Percentiles rank a stretch among this genome's conserved stretches.
phyloP scores from a whole-genome alignment of 441 rosid species.

The Adansonia madagascariensis region DNA sequence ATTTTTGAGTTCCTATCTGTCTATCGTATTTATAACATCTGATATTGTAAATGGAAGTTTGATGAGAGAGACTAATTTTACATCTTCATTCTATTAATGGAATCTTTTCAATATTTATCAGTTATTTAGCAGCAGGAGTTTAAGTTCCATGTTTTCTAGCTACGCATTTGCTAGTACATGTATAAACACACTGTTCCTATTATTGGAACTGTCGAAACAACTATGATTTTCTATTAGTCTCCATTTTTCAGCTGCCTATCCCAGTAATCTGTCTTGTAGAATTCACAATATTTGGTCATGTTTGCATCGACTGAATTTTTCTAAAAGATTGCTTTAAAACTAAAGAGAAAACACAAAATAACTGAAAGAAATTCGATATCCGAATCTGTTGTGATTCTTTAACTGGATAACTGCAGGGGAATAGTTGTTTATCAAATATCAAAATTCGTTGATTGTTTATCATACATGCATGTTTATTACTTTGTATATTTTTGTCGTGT shows the following conservation, averaged over 20 bases:
- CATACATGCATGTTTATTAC: conserved; percentile 9
- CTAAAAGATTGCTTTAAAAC: background rate
- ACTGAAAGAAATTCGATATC: background rate
- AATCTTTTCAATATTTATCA: background rate
- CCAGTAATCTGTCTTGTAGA: background rate
- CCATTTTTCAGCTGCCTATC: background rate
- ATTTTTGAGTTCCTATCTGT: background rate
- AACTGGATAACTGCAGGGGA: background rate
- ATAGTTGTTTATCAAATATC: background rate
- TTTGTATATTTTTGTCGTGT: background rate
- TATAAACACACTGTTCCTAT: background rate
- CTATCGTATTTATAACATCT: background rate
- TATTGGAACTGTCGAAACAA: background rate
- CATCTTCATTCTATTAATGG: conserved; percentile 16
- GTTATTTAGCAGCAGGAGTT: background rate
- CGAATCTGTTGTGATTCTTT: conserved; percentile 5
- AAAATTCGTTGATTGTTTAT: background rate
- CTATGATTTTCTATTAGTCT: background rate
- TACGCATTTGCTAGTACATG: background rate
- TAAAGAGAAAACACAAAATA: background rate
- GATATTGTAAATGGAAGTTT: conserved; percentile 1
- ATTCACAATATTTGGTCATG: background rate
- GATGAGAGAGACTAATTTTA: background rate
- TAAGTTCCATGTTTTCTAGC: background rate
- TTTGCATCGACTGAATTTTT: background rate